These are phyloP conservation scores for Paracorniculantispora psalliotae DNA, from an alignment of 2,329 filamentous ascomycete genomes.

Conservation along the genomic window DNA sequence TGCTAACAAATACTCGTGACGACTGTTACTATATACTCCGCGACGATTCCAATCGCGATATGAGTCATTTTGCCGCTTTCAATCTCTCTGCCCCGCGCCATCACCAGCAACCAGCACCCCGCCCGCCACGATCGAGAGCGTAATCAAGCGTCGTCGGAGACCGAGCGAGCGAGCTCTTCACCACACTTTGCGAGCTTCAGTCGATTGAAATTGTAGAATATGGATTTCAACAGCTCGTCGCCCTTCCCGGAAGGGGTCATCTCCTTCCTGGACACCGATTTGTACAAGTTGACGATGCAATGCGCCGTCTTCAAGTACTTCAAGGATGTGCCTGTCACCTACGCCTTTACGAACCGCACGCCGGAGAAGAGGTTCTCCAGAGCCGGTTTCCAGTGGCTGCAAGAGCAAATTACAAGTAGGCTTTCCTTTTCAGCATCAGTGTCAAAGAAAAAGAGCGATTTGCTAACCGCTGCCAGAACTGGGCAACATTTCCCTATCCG, in stretches of 20 bases:
- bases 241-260: conserved; percentile 71
- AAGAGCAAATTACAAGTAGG: conserved; percentile 74
- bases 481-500: conserved; percentile 70
- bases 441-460: background rate
- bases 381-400: conserved; percentile 78
- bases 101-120: background rate
- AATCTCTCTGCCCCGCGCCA: too few relatives aligned
- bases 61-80: background rate
- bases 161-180: background rate
- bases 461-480: conserved; percentile 56
- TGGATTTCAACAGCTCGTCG: conserved; percentile 63
- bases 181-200: background rate
- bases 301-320: conserved; percentile 93
- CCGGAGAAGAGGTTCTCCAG: conserved; percentile 87
- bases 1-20: background rate
- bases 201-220: conserved; percentile 23
- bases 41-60: background rate
- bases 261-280: conserved; percentile 74
- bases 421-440: background rate
- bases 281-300: conserved; percentile 99
- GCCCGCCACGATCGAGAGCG: background rate
- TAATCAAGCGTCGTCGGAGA: background rate
- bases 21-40: background rate
- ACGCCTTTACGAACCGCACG: conserved; percentile 92
- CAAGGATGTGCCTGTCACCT: conserved; percentile 74